phyloP scores from a whole-genome alignment of 179 eudicot species.

The Beta lomatogona region DNA sequence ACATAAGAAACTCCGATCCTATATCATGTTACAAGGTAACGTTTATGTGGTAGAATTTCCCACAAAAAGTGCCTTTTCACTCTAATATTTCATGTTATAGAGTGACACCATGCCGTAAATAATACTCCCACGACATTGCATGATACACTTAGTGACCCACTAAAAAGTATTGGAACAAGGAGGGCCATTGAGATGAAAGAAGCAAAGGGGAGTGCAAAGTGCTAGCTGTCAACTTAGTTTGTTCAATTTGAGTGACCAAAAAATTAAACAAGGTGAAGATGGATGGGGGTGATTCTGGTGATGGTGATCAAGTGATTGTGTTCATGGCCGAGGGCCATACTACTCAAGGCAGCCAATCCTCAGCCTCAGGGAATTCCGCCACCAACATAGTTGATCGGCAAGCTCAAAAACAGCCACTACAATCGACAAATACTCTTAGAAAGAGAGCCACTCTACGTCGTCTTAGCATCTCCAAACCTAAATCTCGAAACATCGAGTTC shows the following conservation, averaged over 20 bases:
- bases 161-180: neutral
- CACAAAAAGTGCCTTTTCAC: no score
- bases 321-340: constrained; percentile 32
- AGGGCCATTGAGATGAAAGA: neutral
- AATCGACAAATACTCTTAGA: constrained; percentile 19
- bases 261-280: neutral
- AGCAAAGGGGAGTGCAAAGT: neutral
- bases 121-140: no score
- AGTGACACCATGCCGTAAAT: no score
- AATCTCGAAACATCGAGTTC: constrained; percentile 49
- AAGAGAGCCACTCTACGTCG: constrained; percentile 46
- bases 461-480: constrained; percentile 61
- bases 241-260: neutral
- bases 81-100: no score
- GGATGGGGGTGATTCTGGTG: constrained; percentile 7
- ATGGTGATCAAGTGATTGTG: constrained; percentile 26
- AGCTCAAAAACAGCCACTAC: neutral
- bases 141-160: neutral
- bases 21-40: no score
- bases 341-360: constrained; percentile 16
- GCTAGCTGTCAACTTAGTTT: neutral
- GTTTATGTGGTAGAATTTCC: no score
- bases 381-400: neutral
- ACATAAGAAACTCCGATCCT: no score
- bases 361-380: constrained; percentile 4